phyloP scores from a whole-genome alignment of 2,329 filamentous ascomycete species.

The Westerdykella ornata region DNA sequence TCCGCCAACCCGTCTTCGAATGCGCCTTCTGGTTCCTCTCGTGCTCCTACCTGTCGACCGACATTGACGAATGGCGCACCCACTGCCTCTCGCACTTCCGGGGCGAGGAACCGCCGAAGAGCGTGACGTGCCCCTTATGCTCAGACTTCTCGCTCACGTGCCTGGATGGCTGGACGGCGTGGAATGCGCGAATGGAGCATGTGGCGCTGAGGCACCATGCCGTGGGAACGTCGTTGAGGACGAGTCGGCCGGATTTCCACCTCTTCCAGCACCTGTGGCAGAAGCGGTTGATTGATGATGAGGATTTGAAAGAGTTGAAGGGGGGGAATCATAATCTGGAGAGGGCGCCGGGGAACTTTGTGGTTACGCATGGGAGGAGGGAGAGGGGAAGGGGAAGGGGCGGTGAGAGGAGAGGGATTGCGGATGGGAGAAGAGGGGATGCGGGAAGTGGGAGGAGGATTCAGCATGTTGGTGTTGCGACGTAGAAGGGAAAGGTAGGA shows the following conservation, averaged over 20 bases:
- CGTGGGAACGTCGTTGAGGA: constrained; percentile 19
- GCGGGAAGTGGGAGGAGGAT: neutral
- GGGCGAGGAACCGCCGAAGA: constrained; percentile 26
- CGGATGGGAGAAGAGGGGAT: no score
- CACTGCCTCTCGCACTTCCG: constrained; percentile 32
- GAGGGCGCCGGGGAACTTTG: constrained; percentile 15
- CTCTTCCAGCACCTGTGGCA: constrained; percentile 29
- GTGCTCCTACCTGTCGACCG: constrained; percentile 19
- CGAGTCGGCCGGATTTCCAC: constrained; percentile 23
- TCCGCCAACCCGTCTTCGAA: constrained; percentile 16
- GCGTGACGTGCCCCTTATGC: constrained; percentile 29
- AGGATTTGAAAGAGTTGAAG: constrained; percentile 30
- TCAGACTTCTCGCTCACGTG: constrained; percentile 15
- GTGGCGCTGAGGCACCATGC: constrained; percentile 20
- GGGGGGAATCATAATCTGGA: constrained; percentile 25
- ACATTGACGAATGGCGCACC: constrained; percentile 22
- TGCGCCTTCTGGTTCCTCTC: constrained; percentile 33
- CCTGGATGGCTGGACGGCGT: constrained; percentile 14
- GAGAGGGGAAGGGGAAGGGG: neutral
- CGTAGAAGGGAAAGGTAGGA: no score
- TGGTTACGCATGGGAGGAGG: constrained; percentile 11
- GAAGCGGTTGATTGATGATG: constrained; percentile 24
- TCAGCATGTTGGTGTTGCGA: neutral
- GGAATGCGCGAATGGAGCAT: constrained; percentile 26
- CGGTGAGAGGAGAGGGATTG: neutral